A percentile compares a stretch with the other conserved stretches of the same genome.
Conservation (phyloP, 169 alveolate genomes). For the Blepharisma undulans region DNA sequence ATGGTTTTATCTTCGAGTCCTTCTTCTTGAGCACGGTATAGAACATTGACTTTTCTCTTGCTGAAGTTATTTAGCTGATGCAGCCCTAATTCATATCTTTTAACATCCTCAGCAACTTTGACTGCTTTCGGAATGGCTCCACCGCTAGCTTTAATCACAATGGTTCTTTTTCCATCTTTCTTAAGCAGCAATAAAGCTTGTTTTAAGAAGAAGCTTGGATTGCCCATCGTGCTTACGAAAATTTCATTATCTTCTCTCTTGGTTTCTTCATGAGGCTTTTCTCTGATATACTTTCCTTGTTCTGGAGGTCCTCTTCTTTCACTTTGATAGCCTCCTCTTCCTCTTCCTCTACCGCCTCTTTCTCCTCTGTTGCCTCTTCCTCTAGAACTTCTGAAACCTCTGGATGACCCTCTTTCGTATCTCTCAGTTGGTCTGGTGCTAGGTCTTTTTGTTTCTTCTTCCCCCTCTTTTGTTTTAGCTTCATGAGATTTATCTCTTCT, state of each 20-base stretch:
- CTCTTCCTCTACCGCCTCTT: not conserved
- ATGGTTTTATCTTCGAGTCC: not conserved
- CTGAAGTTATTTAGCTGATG: slow-evolving; percentile 12
- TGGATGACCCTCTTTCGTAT: not conserved
- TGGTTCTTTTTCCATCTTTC: not conserved
- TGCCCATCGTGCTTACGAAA: not conserved
- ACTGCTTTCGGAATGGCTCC: slow-evolving; percentile 41
- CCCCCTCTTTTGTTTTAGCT: not conserved
- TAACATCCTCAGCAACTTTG: slow-evolving; percentile 41
- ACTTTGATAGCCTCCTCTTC: slow-evolving; percentile 1
- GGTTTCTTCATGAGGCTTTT: not conserved
- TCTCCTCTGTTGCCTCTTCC: not conserved
- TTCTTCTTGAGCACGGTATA: slow-evolving; percentile 5
- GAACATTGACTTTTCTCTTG: not conserved
- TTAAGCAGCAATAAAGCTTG: not conserved
- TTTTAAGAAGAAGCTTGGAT: slow-evolving; percentile 1
- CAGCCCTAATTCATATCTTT: slow-evolving; percentile 38
- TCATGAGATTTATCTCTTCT: not conserved
- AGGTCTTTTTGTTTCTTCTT: not conserved
- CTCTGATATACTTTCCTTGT: not conserved
- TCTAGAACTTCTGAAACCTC: not conserved
- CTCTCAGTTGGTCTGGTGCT: not conserved
- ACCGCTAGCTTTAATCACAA: slow-evolving; percentile 41
- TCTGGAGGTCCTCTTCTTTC: not conserved
- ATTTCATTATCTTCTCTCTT: not conserved